phyloP scores from a whole-genome alignment of 2,329 filamentous ascomycete species.

The Ophiostoma piceae region DNA sequence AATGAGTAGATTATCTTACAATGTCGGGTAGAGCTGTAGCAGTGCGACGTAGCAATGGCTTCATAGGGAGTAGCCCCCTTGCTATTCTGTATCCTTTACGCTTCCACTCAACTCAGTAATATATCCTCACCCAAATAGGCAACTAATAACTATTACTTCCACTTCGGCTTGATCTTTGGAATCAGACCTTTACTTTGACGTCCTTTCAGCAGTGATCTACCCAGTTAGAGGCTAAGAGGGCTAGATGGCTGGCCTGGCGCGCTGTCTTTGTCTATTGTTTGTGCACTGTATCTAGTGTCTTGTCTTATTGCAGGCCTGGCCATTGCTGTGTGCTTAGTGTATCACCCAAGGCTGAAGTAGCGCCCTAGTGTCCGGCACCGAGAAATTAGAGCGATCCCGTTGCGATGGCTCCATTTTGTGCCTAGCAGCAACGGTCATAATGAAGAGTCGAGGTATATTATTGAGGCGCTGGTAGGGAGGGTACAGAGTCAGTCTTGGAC shows the following conservation, averaged over 20 bases:
- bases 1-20: background rate
- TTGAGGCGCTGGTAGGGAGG: background rate
- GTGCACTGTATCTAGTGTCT: background rate
- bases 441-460: background rate
- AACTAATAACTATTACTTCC: background rate
- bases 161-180: background rate
- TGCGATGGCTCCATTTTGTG: background rate
- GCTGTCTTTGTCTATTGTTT: background rate
- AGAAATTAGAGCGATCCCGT: background rate
- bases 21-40: background rate
- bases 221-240: background rate
- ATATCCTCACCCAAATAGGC: background rate
- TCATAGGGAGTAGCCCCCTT: background rate
- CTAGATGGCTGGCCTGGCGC: background rate
- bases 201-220: background rate
- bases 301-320: background rate
- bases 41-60: background rate
- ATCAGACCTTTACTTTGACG: background rate
- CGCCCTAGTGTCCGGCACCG: background rate
- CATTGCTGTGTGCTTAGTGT: too few relatives aligned
- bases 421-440: background rate
- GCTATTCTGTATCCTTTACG: background rate
- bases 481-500: background rate
- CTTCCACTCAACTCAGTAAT: background rate
- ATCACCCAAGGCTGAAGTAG: background rate